A percentile compares a stretch with the other conserved stretches of the same genome.
These are phyloP conservation scores for Russula foetens DNA, from an alignment of 768 basidiomycete genomes.

Conservation along the genomic window DNA sequence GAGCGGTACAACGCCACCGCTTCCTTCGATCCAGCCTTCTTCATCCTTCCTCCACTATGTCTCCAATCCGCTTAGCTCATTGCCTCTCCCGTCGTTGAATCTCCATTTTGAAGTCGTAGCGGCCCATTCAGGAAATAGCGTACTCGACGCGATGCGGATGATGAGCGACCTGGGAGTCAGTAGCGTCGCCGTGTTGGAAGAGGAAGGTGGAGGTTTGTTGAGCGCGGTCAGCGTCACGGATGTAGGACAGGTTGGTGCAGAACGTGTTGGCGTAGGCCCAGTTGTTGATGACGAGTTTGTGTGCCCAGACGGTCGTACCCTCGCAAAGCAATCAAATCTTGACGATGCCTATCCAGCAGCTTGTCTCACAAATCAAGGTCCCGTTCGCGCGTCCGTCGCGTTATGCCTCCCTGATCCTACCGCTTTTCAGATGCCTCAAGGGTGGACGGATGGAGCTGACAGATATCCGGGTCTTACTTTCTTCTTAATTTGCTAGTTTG, in stretches of 20 bases:
- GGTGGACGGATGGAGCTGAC: slow-evolving; percentile 72
- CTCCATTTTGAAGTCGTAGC: slow-evolving; percentile 58
- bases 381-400: neutral
- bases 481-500: neutral
- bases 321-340: slow-evolving; percentile 75
- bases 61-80: slow-evolving; percentile 44
- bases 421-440: slow-evolving; percentile 36
- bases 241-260: slow-evolving; percentile 51
- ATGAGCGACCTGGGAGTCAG: slow-evolving; percentile 86
- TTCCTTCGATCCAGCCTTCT: slow-evolving; percentile 1
- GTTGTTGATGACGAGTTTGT: neutral
- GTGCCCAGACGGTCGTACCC: slow-evolving; percentile 60
- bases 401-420: neutral
- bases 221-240: slow-evolving; percentile 82
- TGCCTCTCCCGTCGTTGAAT: slow-evolving; percentile 58
- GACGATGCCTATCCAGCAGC: slow-evolving; percentile 56
- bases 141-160: slow-evolving; percentile 74
- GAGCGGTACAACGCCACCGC: neutral
- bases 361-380: slow-evolving; percentile 68
- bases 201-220: slow-evolving; percentile 50
- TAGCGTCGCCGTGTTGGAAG: slow-evolving; percentile 70
- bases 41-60: slow-evolving; percentile 34
- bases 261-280: neutral
- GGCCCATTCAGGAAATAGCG: slow-evolving; percentile 47
- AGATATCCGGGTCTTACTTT: slow-evolving; percentile 56